These are phyloP conservation scores for Calocybe cyanea DNA, from an alignment of 768 basidiomycete genomes.

Conservation along the genomic window DNA sequence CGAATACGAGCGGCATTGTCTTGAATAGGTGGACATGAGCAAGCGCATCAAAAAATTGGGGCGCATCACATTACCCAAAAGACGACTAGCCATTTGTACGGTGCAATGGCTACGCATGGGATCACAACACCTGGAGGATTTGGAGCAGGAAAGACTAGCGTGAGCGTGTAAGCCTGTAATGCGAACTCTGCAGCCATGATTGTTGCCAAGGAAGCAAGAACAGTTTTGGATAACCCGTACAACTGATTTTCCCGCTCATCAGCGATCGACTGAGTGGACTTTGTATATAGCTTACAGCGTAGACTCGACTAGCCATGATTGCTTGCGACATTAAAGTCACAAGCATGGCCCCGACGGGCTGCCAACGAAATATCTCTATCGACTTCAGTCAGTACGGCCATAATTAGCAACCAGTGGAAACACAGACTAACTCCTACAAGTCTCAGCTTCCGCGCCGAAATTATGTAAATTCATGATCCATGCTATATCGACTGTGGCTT, in stretches of 20 bases:
- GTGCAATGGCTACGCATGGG: conserved; percentile 21
- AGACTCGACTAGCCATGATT: conserved; percentile 23
- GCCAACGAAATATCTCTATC: conserved; percentile 19
- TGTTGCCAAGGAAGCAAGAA: conserved; percentile 11
- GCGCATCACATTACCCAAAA: conserved; percentile 19
- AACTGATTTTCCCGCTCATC: conserved; percentile 10
- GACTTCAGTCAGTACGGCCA: neutral
- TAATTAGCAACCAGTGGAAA: neutral
- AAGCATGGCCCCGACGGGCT: conserved; percentile 22
- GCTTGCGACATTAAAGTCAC: conserved; percentile 22
- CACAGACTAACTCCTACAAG: conserved; percentile 15
- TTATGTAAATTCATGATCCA: conserved; percentile 16
- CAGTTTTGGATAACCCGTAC: conserved; percentile 12
- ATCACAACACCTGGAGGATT: conserved; percentile 10
- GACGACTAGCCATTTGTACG: conserved; percentile 17
- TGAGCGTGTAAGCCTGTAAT: conserved; percentile 17
- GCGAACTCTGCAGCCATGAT: conserved; percentile 14
- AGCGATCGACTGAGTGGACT: neutral
- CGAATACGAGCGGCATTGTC: conserved; percentile 10
- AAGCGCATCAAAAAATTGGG: too few relatives aligned
- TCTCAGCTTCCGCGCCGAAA: conserved; percentile 9
- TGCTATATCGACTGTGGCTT: conserved; percentile 11
- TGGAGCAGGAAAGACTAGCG: conserved; percentile 13
- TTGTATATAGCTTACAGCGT: conserved; percentile 14
- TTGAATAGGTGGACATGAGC: too few relatives aligned